Evolutionary conservation across 2,329 filamentous ascomycete genomes (phyloP).

Genomic region (Diaporthe eres): DNA sequence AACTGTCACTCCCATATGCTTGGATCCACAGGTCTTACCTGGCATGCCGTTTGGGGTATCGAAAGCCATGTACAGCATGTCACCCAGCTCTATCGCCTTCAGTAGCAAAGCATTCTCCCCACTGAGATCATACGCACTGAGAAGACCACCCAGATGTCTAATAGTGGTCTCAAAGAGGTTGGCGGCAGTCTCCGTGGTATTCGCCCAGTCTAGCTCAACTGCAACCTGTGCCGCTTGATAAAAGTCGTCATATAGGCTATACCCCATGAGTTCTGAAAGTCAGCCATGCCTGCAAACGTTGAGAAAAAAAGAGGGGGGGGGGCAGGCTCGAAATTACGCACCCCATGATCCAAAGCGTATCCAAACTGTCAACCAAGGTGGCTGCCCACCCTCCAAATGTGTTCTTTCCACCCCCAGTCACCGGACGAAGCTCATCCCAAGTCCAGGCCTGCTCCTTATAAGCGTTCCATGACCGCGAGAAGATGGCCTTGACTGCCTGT

Average conservation of each 20-base stretch:
- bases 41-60: constrained; percentile 66
- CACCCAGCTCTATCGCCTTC: constrained; percentile 61
- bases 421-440: constrained; percentile 65
- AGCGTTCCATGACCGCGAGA: constrained; percentile 62
- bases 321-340: background rate
- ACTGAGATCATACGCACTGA: constrained; percentile 62
- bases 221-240: constrained; percentile 65
- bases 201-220: constrained; percentile 64
- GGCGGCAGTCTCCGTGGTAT: constrained; percentile 53
- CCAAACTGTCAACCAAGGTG: constrained; percentile 72
- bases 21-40: constrained; percentile 29
- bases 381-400: constrained; percentile 70
- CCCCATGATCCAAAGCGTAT: constrained; percentile 75
- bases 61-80: constrained; percentile 63
- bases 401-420: constrained; percentile 62
- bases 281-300: background rate
- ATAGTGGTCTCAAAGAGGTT: constrained; percentile 65
- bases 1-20: too few relatives aligned
- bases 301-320: background rate
- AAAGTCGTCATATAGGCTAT: constrained; percentile 66
- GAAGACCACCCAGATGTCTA: constrained; percentile 60
- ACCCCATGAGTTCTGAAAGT: fast-evolving
- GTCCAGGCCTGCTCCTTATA: constrained; percentile 68
- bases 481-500: constrained; percentile 57
- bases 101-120: constrained; percentile 56